phyloP scores from a whole-genome alignment of 441 rosid genomes.

The Pelargonium myrrhifolium region DNA sequence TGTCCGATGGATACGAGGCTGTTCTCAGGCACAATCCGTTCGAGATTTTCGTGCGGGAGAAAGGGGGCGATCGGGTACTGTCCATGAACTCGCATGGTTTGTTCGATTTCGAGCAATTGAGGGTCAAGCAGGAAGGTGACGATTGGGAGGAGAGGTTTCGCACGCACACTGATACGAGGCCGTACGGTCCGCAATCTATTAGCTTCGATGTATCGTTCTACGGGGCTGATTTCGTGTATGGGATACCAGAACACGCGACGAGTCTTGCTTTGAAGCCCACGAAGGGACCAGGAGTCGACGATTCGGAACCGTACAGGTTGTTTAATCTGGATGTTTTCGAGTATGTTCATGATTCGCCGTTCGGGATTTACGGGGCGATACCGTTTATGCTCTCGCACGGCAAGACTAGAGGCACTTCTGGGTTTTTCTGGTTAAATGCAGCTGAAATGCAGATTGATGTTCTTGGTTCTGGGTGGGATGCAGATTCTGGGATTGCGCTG shows the following conservation, averaged over 20 bases:
- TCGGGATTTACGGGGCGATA: constrained; percentile 88
- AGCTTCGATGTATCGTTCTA: constrained; percentile 91
- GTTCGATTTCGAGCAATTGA: constrained; percentile 84
- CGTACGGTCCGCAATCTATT: constrained; percentile 83
- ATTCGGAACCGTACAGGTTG: constrained; percentile 83
- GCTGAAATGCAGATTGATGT: constrained; percentile 99
- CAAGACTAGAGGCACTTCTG: constrained; percentile 58
- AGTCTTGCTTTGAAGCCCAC: constrained; percentile 85
- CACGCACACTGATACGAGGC: constrained; percentile 73
- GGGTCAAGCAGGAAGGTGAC: constrained; percentile 57
- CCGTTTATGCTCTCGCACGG: constrained; percentile 93
- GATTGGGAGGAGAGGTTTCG: constrained; percentile 91
- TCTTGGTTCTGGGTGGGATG: constrained; percentile 80
- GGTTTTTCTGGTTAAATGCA: constrained; percentile 96
- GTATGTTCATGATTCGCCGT: constrained; percentile 75
- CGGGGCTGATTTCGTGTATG: constrained; percentile 74
- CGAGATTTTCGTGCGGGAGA: constrained; percentile 67
- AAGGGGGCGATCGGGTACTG: constrained; percentile 42
- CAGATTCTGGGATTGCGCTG: constrained; percentile 53
- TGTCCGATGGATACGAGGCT: constrained; percentile 64
- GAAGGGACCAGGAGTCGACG: constrained; percentile 78
- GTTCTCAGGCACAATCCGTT: constrained; percentile 82
- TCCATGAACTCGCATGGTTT: constrained; percentile 75
- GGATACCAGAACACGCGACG: constrained; percentile 88
- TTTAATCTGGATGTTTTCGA: constrained; percentile 94